Percentiles rank a stretch among this genome's conserved stretches.
Evolutionary conservation across 192 early-diverging fungal species (phyloP).

Genomic region (Chytriomyces confervae): DNA sequence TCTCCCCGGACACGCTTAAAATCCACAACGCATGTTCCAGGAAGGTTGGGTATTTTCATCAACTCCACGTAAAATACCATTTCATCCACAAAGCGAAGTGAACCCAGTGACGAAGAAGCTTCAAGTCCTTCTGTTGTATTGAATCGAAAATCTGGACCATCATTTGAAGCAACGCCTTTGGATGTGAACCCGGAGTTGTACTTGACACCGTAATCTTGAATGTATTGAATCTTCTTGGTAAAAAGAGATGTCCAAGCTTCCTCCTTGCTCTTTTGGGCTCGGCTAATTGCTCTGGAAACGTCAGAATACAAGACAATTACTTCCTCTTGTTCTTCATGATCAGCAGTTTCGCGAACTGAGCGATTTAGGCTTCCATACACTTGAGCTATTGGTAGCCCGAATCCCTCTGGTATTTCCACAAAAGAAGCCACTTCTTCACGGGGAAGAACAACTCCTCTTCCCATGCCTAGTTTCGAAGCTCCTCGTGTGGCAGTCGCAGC

Average conservation of each 20-base stretch:
- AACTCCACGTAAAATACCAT: constrained; percentile 87
- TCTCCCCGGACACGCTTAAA: constrained; percentile 29
- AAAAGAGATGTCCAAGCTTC: neutral
- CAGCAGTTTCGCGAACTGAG: neutral
- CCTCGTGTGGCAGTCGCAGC: neutral
- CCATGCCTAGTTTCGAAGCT: neutral
- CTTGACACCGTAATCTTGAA: constrained; percentile 14
- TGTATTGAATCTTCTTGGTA: constrained; percentile 10
- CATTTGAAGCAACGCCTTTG: neutral
- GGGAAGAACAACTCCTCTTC: neutral
- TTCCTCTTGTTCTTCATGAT: neutral
- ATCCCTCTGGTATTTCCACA: constrained; percentile 6
- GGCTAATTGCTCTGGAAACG: neutral
- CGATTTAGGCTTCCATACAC: neutral
- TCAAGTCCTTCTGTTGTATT: no score
- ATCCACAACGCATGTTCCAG: constrained; percentile 49
- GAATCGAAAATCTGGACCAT: no score
- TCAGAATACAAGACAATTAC: neutral
- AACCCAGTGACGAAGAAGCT: no score
- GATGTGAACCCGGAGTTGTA: constrained; percentile 15
- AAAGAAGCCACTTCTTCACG: neutral
- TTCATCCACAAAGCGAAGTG: constrained; percentile 52
- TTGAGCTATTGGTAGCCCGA: neutral
- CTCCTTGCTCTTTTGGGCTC: neutral
- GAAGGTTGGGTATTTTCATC: constrained; percentile 87